Conservation (phyloP, 345 rosid genomes). For the Salix exigua region DNA sequence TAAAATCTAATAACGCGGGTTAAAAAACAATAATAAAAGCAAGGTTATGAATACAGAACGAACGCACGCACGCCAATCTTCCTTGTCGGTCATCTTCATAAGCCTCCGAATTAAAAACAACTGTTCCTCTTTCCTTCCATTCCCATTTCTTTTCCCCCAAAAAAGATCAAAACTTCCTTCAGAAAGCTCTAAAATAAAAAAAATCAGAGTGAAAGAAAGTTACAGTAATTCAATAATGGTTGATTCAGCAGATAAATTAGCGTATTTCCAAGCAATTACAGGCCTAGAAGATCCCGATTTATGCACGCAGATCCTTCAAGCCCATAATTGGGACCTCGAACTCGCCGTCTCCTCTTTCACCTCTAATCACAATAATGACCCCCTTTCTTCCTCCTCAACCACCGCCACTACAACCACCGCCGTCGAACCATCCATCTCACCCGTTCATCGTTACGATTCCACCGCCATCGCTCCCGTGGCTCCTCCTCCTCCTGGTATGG, state of each 20-base stretch:
- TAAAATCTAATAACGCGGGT: no score
- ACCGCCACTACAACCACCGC: constrained; percentile 18
- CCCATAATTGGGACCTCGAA: constrained; percentile 97
- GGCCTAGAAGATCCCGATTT: constrained; percentile 89
- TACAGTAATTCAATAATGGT: constrained; percentile 42
- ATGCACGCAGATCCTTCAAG: constrained; percentile 92
- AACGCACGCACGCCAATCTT: not conserved
- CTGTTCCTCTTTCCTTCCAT: not conserved
- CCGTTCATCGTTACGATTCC: no score
- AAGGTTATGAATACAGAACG: not conserved
- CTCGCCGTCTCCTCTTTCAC: constrained; percentile 93
- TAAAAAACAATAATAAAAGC: not conserved
- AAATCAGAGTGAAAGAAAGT: not conserved
- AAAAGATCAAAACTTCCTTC: not conserved
- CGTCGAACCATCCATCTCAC: not conserved
- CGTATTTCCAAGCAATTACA: constrained; percentile 86
- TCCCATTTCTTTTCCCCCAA: not conserved
- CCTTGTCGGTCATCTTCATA: not conserved
- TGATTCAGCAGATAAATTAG: constrained; percentile 80
- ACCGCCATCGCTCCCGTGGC: constrained; percentile 1
- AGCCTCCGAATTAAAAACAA: no score
- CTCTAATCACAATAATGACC: constrained; percentile 13
- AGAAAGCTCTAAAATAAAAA: not conserved
- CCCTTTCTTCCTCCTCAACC: not conserved
- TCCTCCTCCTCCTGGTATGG: constrained; percentile 53